A percentile compares a stretch with the other conserved stretches of the same genome.
Conservation (phyloP, 2,329 filamentous ascomycete species). For the Epichloe bromicola region DNA sequence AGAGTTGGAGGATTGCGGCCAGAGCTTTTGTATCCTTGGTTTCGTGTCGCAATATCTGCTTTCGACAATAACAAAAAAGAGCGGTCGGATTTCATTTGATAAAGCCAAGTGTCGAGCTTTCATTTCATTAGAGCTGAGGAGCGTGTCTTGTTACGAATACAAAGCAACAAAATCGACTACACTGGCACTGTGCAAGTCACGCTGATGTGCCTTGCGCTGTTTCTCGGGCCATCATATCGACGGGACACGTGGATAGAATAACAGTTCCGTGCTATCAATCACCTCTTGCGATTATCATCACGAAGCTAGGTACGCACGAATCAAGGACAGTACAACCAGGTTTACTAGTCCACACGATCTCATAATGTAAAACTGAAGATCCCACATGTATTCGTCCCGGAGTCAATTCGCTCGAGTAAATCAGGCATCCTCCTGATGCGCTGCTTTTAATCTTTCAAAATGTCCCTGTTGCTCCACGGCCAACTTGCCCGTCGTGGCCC, state of each 20-base stretch:
- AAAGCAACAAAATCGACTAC: neutral
- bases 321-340: too few species aligned
- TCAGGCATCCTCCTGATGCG: conserved; percentile 35
- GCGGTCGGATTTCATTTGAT: neutral
- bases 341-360: neutral
- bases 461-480: conserved; percentile 61
- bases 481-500: conserved; percentile 60
- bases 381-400: neutral
- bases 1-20: neutral
- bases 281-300: neutral
- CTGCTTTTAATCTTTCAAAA: conserved; percentile 54
- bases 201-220: neutral
- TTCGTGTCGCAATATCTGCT: neutral
- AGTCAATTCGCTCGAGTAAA: neutral
- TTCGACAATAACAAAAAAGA: neutral
- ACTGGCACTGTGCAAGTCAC: neutral
- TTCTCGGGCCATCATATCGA: neutral
- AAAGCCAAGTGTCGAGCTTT: neutral
- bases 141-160: neutral
- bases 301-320: neutral
- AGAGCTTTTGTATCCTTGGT: neutral
- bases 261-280: neutral
- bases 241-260: neutral
- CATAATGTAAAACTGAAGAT: neutral
- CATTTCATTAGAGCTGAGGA: neutral